phyloP scores from a whole-genome alignment of 805 yeast species.

The Candida schatavii region DNA sequence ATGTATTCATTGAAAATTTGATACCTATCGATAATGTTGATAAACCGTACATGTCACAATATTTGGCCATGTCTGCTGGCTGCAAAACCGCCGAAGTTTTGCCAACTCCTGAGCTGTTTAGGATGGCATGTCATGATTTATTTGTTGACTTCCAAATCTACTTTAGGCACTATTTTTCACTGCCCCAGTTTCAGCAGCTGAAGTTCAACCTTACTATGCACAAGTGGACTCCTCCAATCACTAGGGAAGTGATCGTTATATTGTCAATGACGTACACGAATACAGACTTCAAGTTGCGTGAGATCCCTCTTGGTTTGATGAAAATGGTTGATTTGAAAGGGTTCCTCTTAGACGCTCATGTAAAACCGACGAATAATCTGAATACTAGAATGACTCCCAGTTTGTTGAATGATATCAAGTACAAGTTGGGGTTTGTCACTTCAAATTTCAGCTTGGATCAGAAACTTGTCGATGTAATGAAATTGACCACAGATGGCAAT shows the following conservation, averaged over 20 bases:
- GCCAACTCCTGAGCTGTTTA: background rate
- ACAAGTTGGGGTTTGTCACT: constrained; percentile 18
- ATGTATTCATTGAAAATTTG: constrained; percentile 19
- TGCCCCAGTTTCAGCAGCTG: constrained; percentile 12
- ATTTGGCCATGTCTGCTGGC: too few species aligned
- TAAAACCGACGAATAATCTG: background rate
- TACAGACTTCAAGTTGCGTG: constrained; percentile 14
- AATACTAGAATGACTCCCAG: constrained; percentile 13
- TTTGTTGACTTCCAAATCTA: constrained; percentile 18
- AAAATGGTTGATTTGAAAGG: constrained; percentile 7
- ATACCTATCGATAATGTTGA: constrained; percentile 17
- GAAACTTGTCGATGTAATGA: constrained; percentile 15
- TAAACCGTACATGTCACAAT: constrained; percentile 13
- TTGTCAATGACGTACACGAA: constrained; percentile 18
- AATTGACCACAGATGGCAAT: constrained; percentile 12
- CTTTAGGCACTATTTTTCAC: constrained; percentile 15
- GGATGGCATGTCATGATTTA: constrained; percentile 3
- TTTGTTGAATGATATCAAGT: constrained; percentile 13
- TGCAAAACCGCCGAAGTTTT: too few species aligned
- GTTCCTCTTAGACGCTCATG: background rate
- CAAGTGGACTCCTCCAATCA: constrained; percentile 15
- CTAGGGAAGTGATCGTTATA: constrained; percentile 14
- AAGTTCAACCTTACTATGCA: constrained; percentile 16
- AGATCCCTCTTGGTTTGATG: constrained; percentile 21
- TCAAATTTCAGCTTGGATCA: constrained; percentile 18